Evolutionary conservation across 352 stramenopile species (phyloP), one percentile per base, ranked within the genome.

Genomic region (Globisporangium splendens): DNA sequence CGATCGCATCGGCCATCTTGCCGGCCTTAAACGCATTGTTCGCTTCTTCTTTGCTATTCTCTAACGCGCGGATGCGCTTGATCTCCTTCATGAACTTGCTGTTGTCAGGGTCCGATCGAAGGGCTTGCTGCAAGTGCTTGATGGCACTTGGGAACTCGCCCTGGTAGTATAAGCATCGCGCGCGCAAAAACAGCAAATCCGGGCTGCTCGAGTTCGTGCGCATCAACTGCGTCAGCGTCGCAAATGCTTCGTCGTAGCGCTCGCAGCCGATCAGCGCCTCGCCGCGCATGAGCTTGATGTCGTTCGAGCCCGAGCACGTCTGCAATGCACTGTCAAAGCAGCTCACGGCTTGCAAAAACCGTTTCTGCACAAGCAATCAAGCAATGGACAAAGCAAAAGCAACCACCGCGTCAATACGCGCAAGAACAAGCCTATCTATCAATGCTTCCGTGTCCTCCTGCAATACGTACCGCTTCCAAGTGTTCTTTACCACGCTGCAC

Each of bases 91-190:
- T 88, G 47, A 81, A 89, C 63, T 86, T 85, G 59, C 66, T 78
- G 65, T 97, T 96, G 66, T 98, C 92, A 28, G 91, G 92, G 62
- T 98, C 91, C 33, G 79, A 90, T 28, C 83, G 77, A 53, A 98
- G 70, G 14, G 88, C 89, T 67, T 96, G 84, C 59, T 96, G 83
- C 61, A 98, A 74, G 78, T 98, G 93, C 62, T 96, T 96, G 61
- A 98, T 91, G 56, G 91, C 88, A 70, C 88, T 96, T 7, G 93
- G 74, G 60, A 98, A 90, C 65, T 98, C 92, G 43, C 93, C 94
- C 72, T 97, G 90, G 62, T 79, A 92, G 65, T 98, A 97, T 51
- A 98, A 69, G 62, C 88, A 97, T 24, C 80, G 74, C 13, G 90
- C 92, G 38, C 89, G 85, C 51, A 95, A 56, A 60, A 88, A 93